These are phyloP conservation scores for Gigaspora rosea DNA, from an alignment of 192 early-diverging fungal genomes.

Conservation along the genomic window DNA sequence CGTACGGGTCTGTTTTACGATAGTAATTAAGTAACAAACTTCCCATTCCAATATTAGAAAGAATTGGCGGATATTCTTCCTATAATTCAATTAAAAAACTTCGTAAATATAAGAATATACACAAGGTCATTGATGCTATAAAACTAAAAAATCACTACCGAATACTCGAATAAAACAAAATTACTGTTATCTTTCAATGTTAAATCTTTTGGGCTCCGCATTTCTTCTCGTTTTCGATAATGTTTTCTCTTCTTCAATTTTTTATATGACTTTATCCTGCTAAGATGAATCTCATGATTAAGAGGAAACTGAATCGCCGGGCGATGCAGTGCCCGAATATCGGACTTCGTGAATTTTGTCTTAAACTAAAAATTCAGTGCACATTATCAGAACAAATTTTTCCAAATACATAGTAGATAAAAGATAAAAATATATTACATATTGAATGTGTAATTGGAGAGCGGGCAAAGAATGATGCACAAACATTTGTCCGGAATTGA, in stretches of 20 bases:
- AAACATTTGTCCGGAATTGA: constrained; percentile 82
- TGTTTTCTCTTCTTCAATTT: constrained; percentile 76
- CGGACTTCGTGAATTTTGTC: constrained; percentile 74
- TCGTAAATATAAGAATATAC: not conserved
- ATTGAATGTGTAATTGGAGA: constrained; percentile 72
- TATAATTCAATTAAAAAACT: constrained; percentile 22
- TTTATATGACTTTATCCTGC: constrained; percentile 71
- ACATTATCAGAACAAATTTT: not conserved
- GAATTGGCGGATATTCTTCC: constrained; percentile 93
- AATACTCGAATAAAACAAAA: constrained; percentile 89
- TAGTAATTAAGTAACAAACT: constrained; percentile 95
- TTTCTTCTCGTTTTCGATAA: constrained; percentile 65
- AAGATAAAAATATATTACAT: constrained; percentile 47
- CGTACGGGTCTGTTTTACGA: constrained; percentile 82
- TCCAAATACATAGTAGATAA: no score
- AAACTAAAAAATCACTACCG: constrained; percentile 42
- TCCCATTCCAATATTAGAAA: constrained; percentile 95
- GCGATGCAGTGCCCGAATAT: constrained; percentile 89
- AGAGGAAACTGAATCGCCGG: constrained; percentile 71
- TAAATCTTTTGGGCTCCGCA: constrained; percentile 84
- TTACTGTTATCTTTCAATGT: constrained; percentile 83
- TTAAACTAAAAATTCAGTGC: constrained; percentile 66
- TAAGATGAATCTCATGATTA: constrained; percentile 65
- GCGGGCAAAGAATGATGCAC: constrained; percentile 90
- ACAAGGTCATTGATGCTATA: not conserved